These are phyloP conservation scores for Ceratocystis smalleyi DNA, from an alignment of 2,329 filamentous ascomycete species.

Conservation along the genomic window DNA sequence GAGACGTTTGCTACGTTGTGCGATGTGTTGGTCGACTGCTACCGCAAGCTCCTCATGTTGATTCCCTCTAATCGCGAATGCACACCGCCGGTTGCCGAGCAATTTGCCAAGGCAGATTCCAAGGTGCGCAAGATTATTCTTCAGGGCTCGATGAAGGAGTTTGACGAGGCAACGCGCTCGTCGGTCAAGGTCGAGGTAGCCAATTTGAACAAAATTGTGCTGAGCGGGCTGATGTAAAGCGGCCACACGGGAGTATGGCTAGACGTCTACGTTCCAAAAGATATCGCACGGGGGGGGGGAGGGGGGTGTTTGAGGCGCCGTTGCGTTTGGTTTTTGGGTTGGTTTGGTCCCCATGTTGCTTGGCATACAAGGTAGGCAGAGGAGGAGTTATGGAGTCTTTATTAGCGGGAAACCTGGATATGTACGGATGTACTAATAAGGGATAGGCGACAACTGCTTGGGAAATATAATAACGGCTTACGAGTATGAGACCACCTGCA, in stretches of 20 bases:
- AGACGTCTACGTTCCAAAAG: too few relatives aligned
- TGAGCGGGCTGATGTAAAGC: conserved; percentile 64
- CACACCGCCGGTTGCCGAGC: conserved; percentile 54
- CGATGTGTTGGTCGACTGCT: conserved; percentile 87
- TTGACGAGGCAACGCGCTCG: conserved; percentile 69
- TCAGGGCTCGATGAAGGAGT: conserved; percentile 74
- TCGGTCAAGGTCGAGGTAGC: conserved; percentile 68
- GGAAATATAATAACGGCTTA: too few relatives aligned
- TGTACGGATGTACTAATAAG: too few relatives aligned
- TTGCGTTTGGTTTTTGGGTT: too few relatives aligned
- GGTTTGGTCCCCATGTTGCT: too few relatives aligned
- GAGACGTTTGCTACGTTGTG: conserved; percentile 92
- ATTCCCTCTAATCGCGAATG: conserved; percentile 63
- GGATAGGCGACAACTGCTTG: too few relatives aligned
- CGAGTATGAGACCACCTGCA: too few relatives aligned
- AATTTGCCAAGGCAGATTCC: conserved; percentile 80
- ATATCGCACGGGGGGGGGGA: too few relatives aligned
- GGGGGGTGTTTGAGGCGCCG: too few relatives aligned
- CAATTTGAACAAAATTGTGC: conserved; percentile 73
- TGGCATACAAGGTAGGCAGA: too few relatives aligned
- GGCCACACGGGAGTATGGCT: neutral
- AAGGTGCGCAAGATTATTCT: conserved; percentile 79
- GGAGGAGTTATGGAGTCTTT: too few relatives aligned
- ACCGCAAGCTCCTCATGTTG: conserved; percentile 60
- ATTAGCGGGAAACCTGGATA: too few relatives aligned